phyloP scores from a whole-genome alignment of 2,329 filamentous ascomycete genomes.

The Tolypocladium endophyticum region DNA sequence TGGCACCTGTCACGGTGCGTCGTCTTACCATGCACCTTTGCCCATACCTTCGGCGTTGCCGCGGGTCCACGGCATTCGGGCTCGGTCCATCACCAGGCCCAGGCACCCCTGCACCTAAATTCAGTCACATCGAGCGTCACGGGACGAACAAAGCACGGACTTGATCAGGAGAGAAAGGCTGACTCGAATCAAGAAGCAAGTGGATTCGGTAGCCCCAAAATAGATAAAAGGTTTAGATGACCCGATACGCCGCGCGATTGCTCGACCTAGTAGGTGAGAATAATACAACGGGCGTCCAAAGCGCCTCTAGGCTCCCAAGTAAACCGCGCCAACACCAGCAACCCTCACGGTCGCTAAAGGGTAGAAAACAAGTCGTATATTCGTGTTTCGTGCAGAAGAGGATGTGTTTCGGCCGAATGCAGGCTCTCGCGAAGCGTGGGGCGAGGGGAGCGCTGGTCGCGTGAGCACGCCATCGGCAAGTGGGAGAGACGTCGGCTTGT shows the following conservation, averaged over 20 bases:
- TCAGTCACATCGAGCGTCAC: not conserved
- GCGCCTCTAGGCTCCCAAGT: conserved; percentile 4
- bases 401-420: not conserved
- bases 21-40: not conserved
- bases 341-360: not conserved
- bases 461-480: not conserved
- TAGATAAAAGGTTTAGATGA: not conserved
- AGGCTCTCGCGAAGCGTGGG: not conserved
- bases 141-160: not conserved
- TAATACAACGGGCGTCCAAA: conserved; percentile 7
- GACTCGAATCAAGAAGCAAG: not conserved
- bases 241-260: conserved; percentile 6
- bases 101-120: not conserved
- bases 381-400: conserved; percentile 5
- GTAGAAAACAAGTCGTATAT: conserved; percentile 6
- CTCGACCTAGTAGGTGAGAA: conserved; percentile 3
- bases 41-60: not conserved
- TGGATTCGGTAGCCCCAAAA: not conserved
- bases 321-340: conserved; percentile 1
- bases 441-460: not conserved
- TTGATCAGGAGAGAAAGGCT: not conserved
- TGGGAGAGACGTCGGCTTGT: not conserved
- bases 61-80: not conserved
- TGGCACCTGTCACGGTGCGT: not conserved
- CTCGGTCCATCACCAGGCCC: not conserved